Evolutionary conservation across 306 rosid species (phyloP).

Genomic region (Quercus agrifolia): DNA sequence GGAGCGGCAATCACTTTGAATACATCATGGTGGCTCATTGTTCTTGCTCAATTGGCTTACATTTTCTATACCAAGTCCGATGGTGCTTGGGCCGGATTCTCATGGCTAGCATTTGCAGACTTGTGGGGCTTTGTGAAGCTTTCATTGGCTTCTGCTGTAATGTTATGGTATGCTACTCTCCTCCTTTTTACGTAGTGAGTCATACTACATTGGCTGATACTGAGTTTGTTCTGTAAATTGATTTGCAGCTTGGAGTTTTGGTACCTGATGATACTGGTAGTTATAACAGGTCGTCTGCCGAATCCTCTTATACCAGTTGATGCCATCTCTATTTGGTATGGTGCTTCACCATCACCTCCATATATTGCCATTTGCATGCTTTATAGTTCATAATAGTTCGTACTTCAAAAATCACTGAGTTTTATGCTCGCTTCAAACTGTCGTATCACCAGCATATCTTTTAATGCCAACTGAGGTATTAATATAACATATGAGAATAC

Average conservation of each 20-base stretch:
- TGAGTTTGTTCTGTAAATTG: constrained; percentile 1
- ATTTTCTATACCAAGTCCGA: constrained; percentile 63
- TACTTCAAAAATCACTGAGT: no score
- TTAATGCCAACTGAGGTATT: not conserved
- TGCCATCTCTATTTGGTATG: constrained; percentile 72
- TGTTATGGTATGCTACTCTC: constrained; percentile 56
- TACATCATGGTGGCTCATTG: constrained; percentile 66
- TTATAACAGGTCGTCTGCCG: constrained; percentile 56
- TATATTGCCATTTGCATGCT: not conserved
- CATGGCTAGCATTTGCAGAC: constrained; percentile 65
- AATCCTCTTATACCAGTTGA: constrained; percentile 67
- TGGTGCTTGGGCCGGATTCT: constrained; percentile 83
- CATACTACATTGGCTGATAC: not conserved
- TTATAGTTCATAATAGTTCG: not conserved
- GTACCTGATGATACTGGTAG: constrained; percentile 79
- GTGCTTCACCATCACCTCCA: not conserved
- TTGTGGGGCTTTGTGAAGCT: constrained; percentile 63
- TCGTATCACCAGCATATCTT: not conserved
- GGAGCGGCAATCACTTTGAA: constrained; percentile 72
- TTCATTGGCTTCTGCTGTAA: constrained; percentile 74
- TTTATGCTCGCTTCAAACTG: no score
- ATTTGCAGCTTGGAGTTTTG: constrained; percentile 78
- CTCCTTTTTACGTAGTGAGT: not conserved
- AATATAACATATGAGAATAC: no score
- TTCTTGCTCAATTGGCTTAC: constrained; percentile 42